Base-by-base conservation (phyloP, 202 grass and related monocot species). In the Schoenoplectus tabernaemontani region DNA sequence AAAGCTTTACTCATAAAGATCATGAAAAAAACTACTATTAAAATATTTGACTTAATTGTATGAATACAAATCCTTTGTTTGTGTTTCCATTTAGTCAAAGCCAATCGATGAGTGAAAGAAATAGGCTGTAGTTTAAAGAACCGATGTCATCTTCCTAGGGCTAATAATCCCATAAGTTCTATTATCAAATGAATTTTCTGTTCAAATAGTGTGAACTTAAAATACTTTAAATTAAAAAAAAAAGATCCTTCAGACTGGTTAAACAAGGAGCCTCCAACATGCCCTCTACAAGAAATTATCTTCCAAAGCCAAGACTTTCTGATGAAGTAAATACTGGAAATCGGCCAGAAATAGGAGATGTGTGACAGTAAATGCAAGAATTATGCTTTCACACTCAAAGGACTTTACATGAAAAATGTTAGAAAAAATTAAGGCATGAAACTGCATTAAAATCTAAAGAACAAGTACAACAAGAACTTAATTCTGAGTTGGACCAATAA, bases 31-130 rank as follows among this genome's bases (percentile, higher is more conserved):
- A 48, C 41, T 28, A 66, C 41, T 32, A 32, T 50, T 13, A 33
- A 74, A 74, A 34, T 54, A 74, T 53, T 33, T 34, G 43, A 33
- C 69, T 53, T 74, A 50, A 74, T 32, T 51, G 41, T 54, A 74
- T 54, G 47, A 13, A 53, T 74, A 54, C 23, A 72, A 50, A 48
- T 10, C 69, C 15, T 51, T 33, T 32, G 51, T 74, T 74, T 53
- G 46, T 74, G 26, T 33, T 48, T 74, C 46, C 26, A 33, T 74
- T 15, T 53, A 34, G 26, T 51, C 69, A 74, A 51, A 50, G 42
- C 22, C 23, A 74, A 74, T 34, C 12, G 53, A 42, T 32, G 20
- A 9, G 9, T 4, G 42, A 74, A 33, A 42, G 38, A 43, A 68
- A 36, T 9, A 68, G 26, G 3, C 26, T 17, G 13, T 50, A 73